Conservation (phyloP, 345 rosid genomes). For the Nasturtium officinale region DNA sequence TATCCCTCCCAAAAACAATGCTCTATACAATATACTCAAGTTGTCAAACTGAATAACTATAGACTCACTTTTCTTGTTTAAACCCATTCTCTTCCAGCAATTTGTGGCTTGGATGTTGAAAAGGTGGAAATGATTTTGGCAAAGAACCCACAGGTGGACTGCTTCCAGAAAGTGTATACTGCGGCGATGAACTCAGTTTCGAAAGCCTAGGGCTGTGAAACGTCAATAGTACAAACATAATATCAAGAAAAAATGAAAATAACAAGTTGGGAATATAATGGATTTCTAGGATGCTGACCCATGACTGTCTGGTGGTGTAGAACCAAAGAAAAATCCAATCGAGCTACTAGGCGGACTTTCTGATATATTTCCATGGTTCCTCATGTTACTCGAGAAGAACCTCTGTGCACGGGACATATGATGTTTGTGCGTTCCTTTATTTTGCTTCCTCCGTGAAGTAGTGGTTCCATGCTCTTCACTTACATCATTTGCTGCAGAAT, state of each 20-base stretch:
- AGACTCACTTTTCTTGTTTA: constrained; percentile 88
- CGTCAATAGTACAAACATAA: constrained; percentile 19
- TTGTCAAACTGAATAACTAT: constrained; percentile 8
- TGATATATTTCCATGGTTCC: constrained; percentile 68
- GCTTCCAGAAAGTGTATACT: constrained; percentile 65
- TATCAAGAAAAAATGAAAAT: constrained; percentile 1
- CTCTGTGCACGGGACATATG: constrained; percentile 66
- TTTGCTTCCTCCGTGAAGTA: constrained; percentile 60
- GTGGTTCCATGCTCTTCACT: constrained; percentile 65
- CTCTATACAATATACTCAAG: constrained; percentile 19
- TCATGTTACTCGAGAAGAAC: constrained; percentile 80
- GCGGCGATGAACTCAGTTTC: constrained; percentile 83
- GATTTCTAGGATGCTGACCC: constrained; percentile 62
- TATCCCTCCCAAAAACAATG: constrained; percentile 20
- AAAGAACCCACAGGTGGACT: constrained; percentile 97
- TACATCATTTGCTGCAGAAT: constrained; percentile 48
- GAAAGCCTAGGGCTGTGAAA: constrained; percentile 69
- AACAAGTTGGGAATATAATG: constrained; percentile 21
- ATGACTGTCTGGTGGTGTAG: constrained; percentile 90
- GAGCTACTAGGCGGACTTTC: constrained; percentile 98
- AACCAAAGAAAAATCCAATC: constrained; percentile 91
- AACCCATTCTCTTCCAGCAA: constrained; percentile 95
- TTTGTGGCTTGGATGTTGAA: constrained; percentile 97
- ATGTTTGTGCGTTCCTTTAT: constrained; percentile 62
- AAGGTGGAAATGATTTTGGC: constrained; percentile 90